These are phyloP conservation scores for Licmophora abbreviata DNA, from an alignment of 108 stramenopile genomes.

Conservation along the genomic window DNA sequence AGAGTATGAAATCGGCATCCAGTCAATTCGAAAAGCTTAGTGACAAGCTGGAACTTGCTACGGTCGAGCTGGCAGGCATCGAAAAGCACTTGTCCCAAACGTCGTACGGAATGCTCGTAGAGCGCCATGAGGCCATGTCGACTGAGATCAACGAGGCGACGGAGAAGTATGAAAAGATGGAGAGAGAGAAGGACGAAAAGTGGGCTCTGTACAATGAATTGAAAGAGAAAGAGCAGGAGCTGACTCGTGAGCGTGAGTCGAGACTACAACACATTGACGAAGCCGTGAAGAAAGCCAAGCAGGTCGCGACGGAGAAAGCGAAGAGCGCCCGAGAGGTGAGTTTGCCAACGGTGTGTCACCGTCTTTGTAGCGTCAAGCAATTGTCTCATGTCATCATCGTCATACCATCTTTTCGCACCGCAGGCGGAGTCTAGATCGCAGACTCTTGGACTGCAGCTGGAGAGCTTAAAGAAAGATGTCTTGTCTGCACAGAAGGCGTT, in stretches of 20 bases:
- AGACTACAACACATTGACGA: conserved; percentile 63
- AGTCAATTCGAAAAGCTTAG: conserved; percentile 50
- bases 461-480: conserved; percentile 66
- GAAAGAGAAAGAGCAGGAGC: conserved; percentile 73
- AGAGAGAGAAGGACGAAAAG: conserved; percentile 61
- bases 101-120: conserved; percentile 68
- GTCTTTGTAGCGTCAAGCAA: conserved; percentile 1
- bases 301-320: conserved; percentile 34
- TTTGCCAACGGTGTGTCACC: not conserved
- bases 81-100: conserved; percentile 89
- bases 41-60: conserved; percentile 60
- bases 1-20: conserved; percentile 35
- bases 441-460: conserved; percentile 68
- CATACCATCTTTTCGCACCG: not conserved
- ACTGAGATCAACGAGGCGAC: conserved; percentile 58
- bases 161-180: conserved; percentile 54
- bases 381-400: not conserved
- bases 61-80: conserved; percentile 56
- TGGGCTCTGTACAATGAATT: conserved; percentile 76
- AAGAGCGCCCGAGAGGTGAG: conserved; percentile 64
- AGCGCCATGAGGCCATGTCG: conserved; percentile 57
- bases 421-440: conserved; percentile 64
- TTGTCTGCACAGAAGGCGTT: conserved; percentile 57
- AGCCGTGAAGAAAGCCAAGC: conserved; percentile 63
- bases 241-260: conserved; percentile 69